Conservation (phyloP, 495 filamentous ascomycete species). For the Penicillium cinerascens region DNA sequence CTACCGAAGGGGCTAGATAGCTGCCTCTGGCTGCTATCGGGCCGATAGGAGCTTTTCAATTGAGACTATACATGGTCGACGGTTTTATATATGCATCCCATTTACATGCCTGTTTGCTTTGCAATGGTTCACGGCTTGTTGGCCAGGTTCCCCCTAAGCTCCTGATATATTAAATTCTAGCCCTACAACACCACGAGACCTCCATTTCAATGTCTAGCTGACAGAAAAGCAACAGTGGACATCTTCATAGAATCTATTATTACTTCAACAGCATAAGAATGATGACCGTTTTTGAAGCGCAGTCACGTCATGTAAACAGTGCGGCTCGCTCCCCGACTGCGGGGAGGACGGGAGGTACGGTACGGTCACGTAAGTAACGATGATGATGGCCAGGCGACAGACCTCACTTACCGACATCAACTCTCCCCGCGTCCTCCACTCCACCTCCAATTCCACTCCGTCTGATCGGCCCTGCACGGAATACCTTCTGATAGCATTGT, state of each 20-base stretch:
- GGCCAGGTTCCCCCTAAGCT: background rate
- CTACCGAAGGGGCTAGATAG: conserved; percentile 2
- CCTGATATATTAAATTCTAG: background rate
- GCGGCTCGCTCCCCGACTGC: conserved; percentile 9
- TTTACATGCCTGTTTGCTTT: background rate
- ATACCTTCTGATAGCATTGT: background rate
- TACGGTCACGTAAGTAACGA: conserved; percentile 34
- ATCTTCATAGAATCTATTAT: background rate
- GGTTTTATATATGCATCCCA: background rate
- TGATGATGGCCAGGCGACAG: conserved; percentile 21
- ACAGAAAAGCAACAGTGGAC: too few relatives aligned
- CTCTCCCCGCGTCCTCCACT: conserved; percentile 20
- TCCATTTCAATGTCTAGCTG: background rate
- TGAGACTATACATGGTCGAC: background rate
- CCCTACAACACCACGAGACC: background rate
- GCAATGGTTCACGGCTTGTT: background rate
- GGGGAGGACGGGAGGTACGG: conserved; percentile 22
- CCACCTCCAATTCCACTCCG: conserved; percentile 19
- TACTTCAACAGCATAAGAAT: background rate
- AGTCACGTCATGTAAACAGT: conserved; percentile 19
- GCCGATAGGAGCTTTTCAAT: background rate
- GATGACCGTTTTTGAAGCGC: background rate
- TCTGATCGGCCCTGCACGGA: conserved; percentile 19
- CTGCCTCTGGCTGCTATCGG: background rate
- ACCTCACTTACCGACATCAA: conserved; percentile 23